Conservation (phyloP, 2,329 filamentous ascomycete species). For the Orbilia ellipsospora region DNA sequence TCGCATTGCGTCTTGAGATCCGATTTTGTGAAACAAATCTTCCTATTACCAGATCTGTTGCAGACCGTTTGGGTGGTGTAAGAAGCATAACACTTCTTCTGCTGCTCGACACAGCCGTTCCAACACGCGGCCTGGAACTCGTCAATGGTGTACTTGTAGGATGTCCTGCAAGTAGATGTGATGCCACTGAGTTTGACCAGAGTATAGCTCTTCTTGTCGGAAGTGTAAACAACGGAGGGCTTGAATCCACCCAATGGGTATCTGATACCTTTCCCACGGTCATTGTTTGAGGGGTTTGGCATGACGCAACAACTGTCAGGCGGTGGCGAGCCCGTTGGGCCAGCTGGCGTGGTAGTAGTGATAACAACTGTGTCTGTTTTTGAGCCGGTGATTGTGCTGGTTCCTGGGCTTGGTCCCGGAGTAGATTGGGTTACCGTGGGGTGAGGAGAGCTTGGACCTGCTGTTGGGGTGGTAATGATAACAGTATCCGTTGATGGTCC, state of each 20-base stretch:
- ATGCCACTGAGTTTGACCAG: slow-evolving; percentile 19
- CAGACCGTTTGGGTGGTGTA: not conserved
- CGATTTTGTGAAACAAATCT: slow-evolving; percentile 1
- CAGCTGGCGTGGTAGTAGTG: not conserved
- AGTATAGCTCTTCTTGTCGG: slow-evolving; percentile 9
- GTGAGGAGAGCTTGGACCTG: no score
- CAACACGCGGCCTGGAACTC: slow-evolving; percentile 17
- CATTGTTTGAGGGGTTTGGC: not conserved
- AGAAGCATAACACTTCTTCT: slow-evolving; percentile 9
- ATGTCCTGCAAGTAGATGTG: slow-evolving; percentile 6
- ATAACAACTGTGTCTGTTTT: slow-evolving; percentile 8
- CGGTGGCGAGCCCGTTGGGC: not conserved
- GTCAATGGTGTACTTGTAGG: slow-evolving; percentile 9
- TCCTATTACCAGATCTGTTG: not conserved
- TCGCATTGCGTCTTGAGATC: slow-evolving; percentile 15
- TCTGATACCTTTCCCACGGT: not conserved
- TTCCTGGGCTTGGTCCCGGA: not conserved
- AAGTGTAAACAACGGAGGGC: slow-evolving; percentile 13
- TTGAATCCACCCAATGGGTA: slow-evolving; percentile 27
- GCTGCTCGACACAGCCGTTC: slow-evolving; percentile 27
- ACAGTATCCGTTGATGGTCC: no score
- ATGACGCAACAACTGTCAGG: slow-evolving; percentile 20
- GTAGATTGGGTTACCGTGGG: not conserved
- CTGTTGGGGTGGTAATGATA: no score
- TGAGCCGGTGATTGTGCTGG: not conserved